Conservation (phyloP, 352 stramenopile genomes). For the Phytophthora foliorum region DNA sequence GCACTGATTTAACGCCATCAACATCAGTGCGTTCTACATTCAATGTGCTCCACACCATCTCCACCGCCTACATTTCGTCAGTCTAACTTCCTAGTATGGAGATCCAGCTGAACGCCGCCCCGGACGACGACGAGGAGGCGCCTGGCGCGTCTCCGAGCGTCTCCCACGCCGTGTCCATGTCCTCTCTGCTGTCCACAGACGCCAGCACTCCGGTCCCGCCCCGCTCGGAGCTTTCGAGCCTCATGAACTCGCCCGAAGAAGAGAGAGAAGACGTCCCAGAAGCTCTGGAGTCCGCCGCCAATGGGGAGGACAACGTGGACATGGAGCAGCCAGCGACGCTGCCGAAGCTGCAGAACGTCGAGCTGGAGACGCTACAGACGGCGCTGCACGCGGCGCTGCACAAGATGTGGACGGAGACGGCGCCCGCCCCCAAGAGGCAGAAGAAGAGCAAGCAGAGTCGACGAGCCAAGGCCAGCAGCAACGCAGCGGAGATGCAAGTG, state of each 20-base stretch:
- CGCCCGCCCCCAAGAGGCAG: slow-evolving; percentile 59
- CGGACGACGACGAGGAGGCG: slow-evolving; percentile 36
- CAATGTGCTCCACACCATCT: neutral
- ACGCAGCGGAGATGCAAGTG: slow-evolving; percentile 39
- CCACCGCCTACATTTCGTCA: neutral
- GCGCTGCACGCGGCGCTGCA: slow-evolving; percentile 49
- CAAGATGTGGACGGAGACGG: slow-evolving; percentile 40
- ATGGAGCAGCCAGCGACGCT: slow-evolving; percentile 16
- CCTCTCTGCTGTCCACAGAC: slow-evolving; percentile 60
- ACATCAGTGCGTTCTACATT: neutral
- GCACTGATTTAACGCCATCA: neutral
- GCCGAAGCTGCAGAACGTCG: slow-evolving; percentile 38
- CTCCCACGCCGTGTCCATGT: slow-evolving; percentile 41
- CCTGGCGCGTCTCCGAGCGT: neutral
- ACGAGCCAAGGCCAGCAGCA: slow-evolving; percentile 19
- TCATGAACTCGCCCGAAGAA: slow-evolving; percentile 76
- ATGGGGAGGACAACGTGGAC: slow-evolving; percentile 31
- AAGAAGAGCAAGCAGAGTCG: slow-evolving; percentile 72
- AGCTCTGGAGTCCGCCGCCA: slow-evolving; percentile 11
- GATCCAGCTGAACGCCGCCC: slow-evolving; percentile 58
- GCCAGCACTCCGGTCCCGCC: slow-evolving; percentile 16
- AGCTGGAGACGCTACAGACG: slow-evolving; percentile 56
- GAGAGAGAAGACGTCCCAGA: slow-evolving; percentile 19
- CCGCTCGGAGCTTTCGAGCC: slow-evolving; percentile 51
- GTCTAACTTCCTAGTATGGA: slow-evolving; percentile 49